Base-by-base conservation (phyloP, 148 eudicot genomes). In the Amaranthus palmeri region DNA sequence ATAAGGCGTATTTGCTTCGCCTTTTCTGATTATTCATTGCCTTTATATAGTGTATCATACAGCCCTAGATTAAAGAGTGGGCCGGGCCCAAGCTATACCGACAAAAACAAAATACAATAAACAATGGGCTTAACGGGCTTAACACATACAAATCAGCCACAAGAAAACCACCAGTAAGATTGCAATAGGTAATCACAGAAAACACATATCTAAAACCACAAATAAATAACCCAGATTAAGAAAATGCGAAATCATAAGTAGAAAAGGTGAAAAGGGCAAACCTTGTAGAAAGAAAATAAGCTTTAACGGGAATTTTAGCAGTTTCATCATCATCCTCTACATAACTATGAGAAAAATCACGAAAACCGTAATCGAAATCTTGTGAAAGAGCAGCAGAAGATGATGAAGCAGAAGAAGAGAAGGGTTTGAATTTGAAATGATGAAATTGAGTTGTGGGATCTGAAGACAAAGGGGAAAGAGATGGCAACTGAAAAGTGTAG, bases 281-380 rank as follows among this genome's bases (percentile, higher is more conserved):
- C 82, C 82, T 79, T 65, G 98, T 91, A 53, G 90, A 89, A 0
- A 95, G 81, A 75, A 95, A 95, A 77, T 81, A 91, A 45, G 98
- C 96, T 76, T 84, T 87, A 49, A 95, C 83, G 4, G 96, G 90
- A 70, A 95, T 88, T 61, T 83, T 91, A 12, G 82, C 88, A 51
- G 70, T 56, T 9, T 75, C 80, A 49, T 77, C 85, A 7, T 84
- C 84, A 1, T 67, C 79, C 36, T 81, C 88, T 17, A 25, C 64
- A n/a, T 63, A 57, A 71, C 73, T 67, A 42, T 82, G 75, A 41
- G 44, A 76, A 71, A 51, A 79, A 78, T 70, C 75, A 60, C 72
- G 72, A 46, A 61, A 50, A 62, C 74, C 80, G 60, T 74, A 76
- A 52, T 86, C 90, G 17, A 81, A 81, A 54, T 89, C 93, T 53